Evolutionary conservation across 441 rosid species (phyloP).

Genomic region (Omphalea diandra): DNA sequence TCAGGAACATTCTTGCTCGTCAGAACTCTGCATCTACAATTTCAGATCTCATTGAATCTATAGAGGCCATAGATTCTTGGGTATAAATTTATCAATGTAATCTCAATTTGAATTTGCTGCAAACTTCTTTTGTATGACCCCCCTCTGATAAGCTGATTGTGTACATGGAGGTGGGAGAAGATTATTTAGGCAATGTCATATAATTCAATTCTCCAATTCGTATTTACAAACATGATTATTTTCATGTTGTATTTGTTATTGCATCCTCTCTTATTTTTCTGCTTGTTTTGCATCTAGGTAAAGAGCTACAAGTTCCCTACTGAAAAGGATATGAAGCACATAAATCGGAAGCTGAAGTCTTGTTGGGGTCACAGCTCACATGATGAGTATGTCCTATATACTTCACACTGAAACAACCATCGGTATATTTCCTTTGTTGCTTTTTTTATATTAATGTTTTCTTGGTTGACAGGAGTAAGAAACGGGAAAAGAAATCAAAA

Average conservation of each 20-base stretch:
- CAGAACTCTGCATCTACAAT: conserved; percentile 51
- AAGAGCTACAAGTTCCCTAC: conserved; percentile 66
- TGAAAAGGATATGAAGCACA: conserved; percentile 95
- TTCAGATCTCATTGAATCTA: conserved; percentile 52
- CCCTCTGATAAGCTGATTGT: background rate
- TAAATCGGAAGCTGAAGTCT: conserved; percentile 83
- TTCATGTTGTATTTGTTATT: conserved; percentile 1
- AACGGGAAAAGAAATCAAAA: conserved; percentile 87
- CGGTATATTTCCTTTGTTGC: background rate
- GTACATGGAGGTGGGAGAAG: background rate
- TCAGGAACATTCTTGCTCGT: conserved; percentile 47
- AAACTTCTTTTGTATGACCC: background rate
- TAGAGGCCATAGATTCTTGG: conserved; percentile 57
- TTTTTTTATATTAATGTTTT: conserved; percentile 1
- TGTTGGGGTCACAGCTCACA: conserved; percentile 84
- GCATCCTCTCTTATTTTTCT: background rate
- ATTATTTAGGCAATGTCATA: background rate
- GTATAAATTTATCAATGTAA: conserved; percentile 32
- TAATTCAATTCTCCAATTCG: background rate
- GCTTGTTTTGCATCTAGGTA: conserved; percentile 38
- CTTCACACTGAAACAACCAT: background rate
- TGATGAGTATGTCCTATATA: conserved; percentile 58
- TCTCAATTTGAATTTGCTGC: conserved; percentile 13
- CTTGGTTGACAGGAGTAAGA: conserved; percentile 53
- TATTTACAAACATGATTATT: background rate